Percentiles rank a stretch among this genome's conserved stretches.
phyloP scores from a whole-genome alignment of 805 yeast genomes.

The Kodamaea laetipori region DNA sequence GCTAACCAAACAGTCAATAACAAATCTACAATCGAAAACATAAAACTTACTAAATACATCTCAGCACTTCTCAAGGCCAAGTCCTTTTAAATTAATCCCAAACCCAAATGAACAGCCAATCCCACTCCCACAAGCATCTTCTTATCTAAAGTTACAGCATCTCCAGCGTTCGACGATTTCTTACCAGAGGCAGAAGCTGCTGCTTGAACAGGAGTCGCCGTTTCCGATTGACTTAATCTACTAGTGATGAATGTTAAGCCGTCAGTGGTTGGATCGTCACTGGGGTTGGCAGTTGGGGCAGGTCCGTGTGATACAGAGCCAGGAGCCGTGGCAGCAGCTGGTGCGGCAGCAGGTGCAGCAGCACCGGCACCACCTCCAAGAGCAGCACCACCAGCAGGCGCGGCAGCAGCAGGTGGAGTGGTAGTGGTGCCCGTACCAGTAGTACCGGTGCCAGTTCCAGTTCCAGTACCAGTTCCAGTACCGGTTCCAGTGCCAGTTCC shows the following conservation, averaged over 20 bases:
- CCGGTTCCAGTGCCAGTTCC: slow-evolving; percentile 8
- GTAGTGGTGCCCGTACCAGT: slow-evolving; percentile 21
- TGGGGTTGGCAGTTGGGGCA: slow-evolving; percentile 20
- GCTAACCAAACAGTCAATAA: no score
- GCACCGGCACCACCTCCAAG: slow-evolving; percentile 13
- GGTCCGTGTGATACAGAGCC: slow-evolving; percentile 15
- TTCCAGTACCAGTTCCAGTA: slow-evolving; percentile 9
- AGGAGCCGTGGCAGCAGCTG: slow-evolving; percentile 17
- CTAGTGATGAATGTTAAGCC: slow-evolving; percentile 34
- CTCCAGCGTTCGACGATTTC: slow-evolving; percentile 13
- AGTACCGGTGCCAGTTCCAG: slow-evolving; percentile 17
- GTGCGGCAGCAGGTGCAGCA: slow-evolving; percentile 13
- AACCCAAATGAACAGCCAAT: slow-evolving; percentile 12
- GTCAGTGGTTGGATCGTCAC: slow-evolving; percentile 26
- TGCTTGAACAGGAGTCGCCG: slow-evolving; percentile 7
- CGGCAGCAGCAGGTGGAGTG: slow-evolving; percentile 16
- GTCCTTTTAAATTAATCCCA: slow-evolving; percentile 12
- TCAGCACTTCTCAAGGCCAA: slow-evolving; percentile 1
- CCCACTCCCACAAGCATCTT: slow-evolving; percentile 5
- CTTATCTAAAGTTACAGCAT: not conserved
- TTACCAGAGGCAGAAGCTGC: slow-evolving; percentile 13
- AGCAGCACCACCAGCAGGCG: slow-evolving; percentile 14
- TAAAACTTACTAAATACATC: not conserved
- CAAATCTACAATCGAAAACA: no score
- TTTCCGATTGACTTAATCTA: slow-evolving; percentile 28